A percentile compares a stretch with the other conserved stretches of the same genome.
Evolutionary conservation across 2,329 filamentous ascomycete species (phyloP).

Genomic region (Plenodomus lindquistii): DNA sequence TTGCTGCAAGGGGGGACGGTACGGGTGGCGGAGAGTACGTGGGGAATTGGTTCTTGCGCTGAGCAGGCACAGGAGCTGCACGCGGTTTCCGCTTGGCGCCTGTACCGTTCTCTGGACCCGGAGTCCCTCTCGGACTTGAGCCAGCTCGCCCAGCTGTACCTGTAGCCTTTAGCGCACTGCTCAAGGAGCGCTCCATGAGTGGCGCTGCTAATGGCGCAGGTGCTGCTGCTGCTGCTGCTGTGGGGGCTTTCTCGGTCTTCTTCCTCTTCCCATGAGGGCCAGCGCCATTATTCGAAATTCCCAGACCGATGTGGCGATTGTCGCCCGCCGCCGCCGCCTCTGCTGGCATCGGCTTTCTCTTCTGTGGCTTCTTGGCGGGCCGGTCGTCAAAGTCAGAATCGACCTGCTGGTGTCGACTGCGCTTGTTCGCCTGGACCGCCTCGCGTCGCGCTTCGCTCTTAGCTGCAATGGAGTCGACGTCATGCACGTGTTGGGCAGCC

Average conservation of each 20-base stretch:
- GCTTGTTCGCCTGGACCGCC: conserved; percentile 75
- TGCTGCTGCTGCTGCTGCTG: conserved; percentile 35
- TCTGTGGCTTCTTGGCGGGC: conserved; percentile 63
- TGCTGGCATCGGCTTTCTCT: conserved; percentile 63
- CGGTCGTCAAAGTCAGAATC: conserved; percentile 82
- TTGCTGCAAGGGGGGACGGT: conserved; percentile 75
- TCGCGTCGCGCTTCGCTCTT: conserved; percentile 85
- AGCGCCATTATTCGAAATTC: conserved; percentile 62
- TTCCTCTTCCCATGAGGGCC: conserved; percentile 70
- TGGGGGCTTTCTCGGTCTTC: conserved; percentile 71
- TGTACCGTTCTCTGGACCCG: conserved; percentile 55
- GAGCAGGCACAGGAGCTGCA: conserved; percentile 67
- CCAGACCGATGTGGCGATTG: conserved; percentile 60
- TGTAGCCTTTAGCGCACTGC: conserved; percentile 57
- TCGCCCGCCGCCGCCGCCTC: conserved; percentile 45
- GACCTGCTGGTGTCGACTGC: conserved; percentile 66
- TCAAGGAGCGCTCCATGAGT: conserved; percentile 70
- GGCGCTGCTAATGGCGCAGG: conserved; percentile 41
- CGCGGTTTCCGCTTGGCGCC: conserved; percentile 70
- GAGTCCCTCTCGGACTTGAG: conserved; percentile 70
- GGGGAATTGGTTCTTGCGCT: conserved; percentile 69
- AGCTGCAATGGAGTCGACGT: conserved; percentile 77
- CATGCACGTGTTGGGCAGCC: conserved; percentile 74
- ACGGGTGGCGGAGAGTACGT: conserved; percentile 70
- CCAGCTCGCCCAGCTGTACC: conserved; percentile 42